These are phyloP conservation scores for Ceratocystis cacaofunesta DNA, from an alignment of 2,329 filamentous ascomycete genomes.

Conservation along the genomic window DNA sequence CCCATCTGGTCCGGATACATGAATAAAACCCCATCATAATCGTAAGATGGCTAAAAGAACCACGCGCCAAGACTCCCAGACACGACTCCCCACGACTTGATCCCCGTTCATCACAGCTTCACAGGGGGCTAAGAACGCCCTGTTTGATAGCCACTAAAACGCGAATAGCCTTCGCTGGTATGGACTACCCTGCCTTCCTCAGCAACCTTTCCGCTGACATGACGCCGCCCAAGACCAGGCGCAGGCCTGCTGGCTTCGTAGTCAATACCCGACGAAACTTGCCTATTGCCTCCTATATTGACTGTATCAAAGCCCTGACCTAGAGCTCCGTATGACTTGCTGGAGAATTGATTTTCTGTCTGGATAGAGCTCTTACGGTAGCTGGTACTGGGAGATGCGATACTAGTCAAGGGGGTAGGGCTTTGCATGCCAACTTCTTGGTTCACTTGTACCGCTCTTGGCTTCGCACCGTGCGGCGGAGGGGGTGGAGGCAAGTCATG, in stretches of 20 bases:
- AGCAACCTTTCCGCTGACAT: constrained; percentile 58
- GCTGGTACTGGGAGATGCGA: constrained; percentile 10
- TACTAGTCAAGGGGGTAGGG: constrained; percentile 1
- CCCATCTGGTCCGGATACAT: neutral
- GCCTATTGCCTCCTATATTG: constrained; percentile 35
- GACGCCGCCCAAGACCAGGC: constrained; percentile 32
- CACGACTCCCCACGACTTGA: neutral
- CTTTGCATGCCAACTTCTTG: neutral
- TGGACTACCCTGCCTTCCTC: constrained; percentile 45
- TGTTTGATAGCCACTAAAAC: neutral
- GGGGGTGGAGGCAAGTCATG: constrained; percentile 4
- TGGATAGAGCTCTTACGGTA: constrained; percentile 35
- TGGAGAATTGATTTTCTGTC: constrained; percentile 34
- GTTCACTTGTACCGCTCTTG: neutral
- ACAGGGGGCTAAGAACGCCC: neutral
- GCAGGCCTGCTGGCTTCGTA: constrained; percentile 26
- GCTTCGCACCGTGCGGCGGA: neutral
- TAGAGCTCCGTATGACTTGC: constrained; percentile 46
- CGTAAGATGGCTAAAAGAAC: neutral
- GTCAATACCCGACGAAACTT: constrained; percentile 47
- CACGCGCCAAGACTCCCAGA: neutral
- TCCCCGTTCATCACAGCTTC: neutral
- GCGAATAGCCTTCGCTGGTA: neutral
- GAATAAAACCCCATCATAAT: neutral
- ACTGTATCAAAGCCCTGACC: constrained; percentile 35